Evolutionary conservation across 768 basidiomycete genomes (phyloP), one percentile per base, ranked within the genome.

Genomic region (Mycena amicta): DNA sequence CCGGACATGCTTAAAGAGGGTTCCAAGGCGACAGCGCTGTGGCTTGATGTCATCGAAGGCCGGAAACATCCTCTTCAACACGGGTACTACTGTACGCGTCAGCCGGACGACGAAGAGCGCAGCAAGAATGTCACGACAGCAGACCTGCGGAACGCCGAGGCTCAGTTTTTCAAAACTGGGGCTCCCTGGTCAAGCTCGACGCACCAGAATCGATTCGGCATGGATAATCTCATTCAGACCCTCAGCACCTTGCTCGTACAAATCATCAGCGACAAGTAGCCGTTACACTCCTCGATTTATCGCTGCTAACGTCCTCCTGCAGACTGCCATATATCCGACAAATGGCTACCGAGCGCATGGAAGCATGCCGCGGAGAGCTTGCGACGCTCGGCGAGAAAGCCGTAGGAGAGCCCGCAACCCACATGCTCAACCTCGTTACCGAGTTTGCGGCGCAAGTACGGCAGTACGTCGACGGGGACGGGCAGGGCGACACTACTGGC

Each of bases 1-100:
- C 78, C 80, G 0, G 84, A 85, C 62, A 77, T 77, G 46, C 66
- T 86, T 4, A 67, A n/a, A 73, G 0, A n/a, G 2, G 75, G 77
- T 5, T 62, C 76, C 23, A 70, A 77, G 58, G 56, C 74, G 47
- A 71, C 72, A 13, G 57, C 71, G 22, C 39, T 69, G 25, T 83
- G 81, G 79, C 66, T 82, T 5, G 76, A 79, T 45, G 69, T 79
- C 6, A 66, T 79, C 3, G 74, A 77, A 60, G 76, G 74, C 39
- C 66, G 69, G 16, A 68, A 72, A 28, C 71, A 82, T 57, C 63
- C 64, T 40, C 64, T 82, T 52, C 60, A 52, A 43, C 74, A 76
- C 52, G 70, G 80, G 23, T 80, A 77, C 52, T 79, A 73, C 50
- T 76, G 77, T 45, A 78, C 75, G 0, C 72, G 73, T 18, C 77